Evolutionary conservation across 208 protist genomes (phyloP).

Genomic region (Tritrichomonas foetus): DNA sequence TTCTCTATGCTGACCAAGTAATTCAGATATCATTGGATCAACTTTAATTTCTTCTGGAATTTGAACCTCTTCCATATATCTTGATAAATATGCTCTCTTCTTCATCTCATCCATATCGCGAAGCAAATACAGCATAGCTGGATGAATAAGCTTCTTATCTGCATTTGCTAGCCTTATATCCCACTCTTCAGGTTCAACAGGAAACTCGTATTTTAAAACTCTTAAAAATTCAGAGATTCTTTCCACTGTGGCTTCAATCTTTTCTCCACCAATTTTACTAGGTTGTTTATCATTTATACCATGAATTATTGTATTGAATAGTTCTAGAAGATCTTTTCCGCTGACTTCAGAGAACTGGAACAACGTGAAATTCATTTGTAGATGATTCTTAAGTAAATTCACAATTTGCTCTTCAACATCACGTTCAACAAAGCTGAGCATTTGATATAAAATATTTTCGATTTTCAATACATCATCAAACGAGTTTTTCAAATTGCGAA

Average conservation of each 20-base stretch:
- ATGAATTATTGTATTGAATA: neutral
- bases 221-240: neutral
- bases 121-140: neutral
- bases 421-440: no score
- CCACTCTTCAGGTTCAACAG: conserved; percentile 12
- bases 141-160: neutral
- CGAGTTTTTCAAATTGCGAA: no score
- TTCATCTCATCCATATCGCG: conserved; percentile 11
- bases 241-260: neutral
- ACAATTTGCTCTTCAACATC: conserved; percentile 25
- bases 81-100: neutral
- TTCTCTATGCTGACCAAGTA: neutral
- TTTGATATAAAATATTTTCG: no score
- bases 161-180: neutral
- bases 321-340: neutral
- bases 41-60: conserved; percentile 14
- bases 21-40: neutral
- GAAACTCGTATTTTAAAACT: no score
- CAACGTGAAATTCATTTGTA: conserved; percentile 10
- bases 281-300: neutral
- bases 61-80: neutral
- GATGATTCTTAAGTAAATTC: neutral
- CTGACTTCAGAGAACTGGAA: neutral
- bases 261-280: neutral
- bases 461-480: no score